These are phyloP conservation scores for Musa beccarii DNA, from an alignment of 176 grass and related monocot genomes.

Conservation along the genomic window DNA sequence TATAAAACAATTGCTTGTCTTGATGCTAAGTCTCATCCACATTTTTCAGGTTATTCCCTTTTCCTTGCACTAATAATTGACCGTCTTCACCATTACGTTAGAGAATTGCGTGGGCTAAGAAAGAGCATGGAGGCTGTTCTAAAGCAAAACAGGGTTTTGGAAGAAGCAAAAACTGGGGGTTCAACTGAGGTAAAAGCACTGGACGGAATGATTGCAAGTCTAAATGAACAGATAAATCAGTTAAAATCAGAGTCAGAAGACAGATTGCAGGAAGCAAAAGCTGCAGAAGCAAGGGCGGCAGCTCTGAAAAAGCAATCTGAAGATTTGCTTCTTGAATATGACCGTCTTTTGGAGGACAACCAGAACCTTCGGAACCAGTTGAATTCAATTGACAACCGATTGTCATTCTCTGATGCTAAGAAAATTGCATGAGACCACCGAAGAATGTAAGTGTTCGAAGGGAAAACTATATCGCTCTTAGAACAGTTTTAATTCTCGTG, in stretches of 20 bases:
- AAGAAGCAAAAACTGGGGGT: constrained; percentile 17
- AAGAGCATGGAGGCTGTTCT: background rate
- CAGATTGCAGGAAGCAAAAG: constrained; percentile 48
- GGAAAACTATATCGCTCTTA: too few relatives aligned
- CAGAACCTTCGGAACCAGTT: constrained; percentile 43
- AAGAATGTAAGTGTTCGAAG: background rate
- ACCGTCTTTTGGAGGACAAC: constrained; percentile 60
- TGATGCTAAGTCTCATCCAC: too few relatives aligned
- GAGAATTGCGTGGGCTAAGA: constrained; percentile 7
- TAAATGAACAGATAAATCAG: constrained; percentile 46
- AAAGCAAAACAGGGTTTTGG: background rate
- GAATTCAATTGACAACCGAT: constrained; percentile 36
- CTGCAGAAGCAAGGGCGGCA: constrained; percentile 28
- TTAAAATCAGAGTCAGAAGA: constrained; percentile 34
- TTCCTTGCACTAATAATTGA: constrained; percentile 4
- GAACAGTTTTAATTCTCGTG: background rate
- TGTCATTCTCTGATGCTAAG: constrained; percentile 49
- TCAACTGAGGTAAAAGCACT: constrained; percentile 33
- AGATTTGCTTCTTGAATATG: constrained; percentile 62
- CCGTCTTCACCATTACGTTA: constrained; percentile 4
- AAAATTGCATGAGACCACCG: constrained; percentile 24
- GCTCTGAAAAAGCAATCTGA: constrained; percentile 69
- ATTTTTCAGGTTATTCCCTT: constrained; percentile 11
- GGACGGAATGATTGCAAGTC: constrained; percentile 39
- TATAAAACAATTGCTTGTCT: background rate